phyloP scores from a whole-genome alignment of 805 yeast genomes.

The Tetrapisispora phaffii region DNA sequence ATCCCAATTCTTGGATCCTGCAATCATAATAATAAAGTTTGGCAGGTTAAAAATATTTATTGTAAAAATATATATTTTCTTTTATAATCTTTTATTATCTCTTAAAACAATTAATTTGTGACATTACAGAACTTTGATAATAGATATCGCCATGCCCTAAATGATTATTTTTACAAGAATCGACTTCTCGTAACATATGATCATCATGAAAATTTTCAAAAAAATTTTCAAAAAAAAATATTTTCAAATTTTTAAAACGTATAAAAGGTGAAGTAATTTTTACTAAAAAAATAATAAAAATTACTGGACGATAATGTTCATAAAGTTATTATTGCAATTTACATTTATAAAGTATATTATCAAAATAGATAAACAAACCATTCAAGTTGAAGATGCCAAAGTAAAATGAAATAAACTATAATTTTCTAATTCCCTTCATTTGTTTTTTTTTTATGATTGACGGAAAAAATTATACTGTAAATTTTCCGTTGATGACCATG shows the following conservation, averaged over 20 bases:
- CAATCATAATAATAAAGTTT: too few relatives aligned
- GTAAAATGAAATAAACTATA: not conserved
- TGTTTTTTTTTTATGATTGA: not conserved
- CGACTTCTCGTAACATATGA: not conserved
- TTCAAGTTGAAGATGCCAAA: not conserved
- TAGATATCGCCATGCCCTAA: not conserved
- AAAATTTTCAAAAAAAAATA: too few relatives aligned
- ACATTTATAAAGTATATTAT: too few relatives aligned
- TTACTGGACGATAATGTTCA: too few relatives aligned
- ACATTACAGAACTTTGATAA: too few relatives aligned
- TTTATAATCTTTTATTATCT: too few relatives aligned
- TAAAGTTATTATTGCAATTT: too few relatives aligned
- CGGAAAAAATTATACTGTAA: not conserved
- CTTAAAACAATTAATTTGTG: too few relatives aligned
- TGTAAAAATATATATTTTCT: too few relatives aligned
- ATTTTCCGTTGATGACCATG: constrained; percentile 30
- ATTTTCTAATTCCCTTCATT: not conserved
- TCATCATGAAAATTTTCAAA: not conserved
- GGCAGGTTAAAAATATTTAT: too few relatives aligned
- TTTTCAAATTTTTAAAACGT: not conserved
- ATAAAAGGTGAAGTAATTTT: not conserved
- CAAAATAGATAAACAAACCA: not conserved
- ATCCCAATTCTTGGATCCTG: too few relatives aligned
- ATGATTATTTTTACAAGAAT: not conserved
- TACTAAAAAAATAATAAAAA: too few relatives aligned